Base-by-base conservation (phyloP, 257 asterid species). In the Mitragyna speciosa region DNA sequence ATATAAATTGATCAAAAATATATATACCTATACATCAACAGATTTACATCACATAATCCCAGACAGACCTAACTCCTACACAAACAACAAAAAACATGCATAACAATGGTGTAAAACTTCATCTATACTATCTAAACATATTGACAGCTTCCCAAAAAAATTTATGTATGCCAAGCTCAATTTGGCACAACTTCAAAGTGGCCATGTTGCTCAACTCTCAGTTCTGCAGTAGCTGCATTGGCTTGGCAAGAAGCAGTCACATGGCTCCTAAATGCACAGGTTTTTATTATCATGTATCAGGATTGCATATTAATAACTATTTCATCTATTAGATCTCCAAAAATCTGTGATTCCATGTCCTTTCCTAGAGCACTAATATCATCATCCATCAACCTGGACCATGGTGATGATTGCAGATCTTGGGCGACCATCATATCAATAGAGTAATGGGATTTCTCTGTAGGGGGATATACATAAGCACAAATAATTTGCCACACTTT, bases 281-380 rank as follows among this genome's bases (percentile, higher is more conserved):
- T 3, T 11, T 66, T 66, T 45, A 41, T 70, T 19, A 26, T 24
- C 61, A 56, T 36, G 47, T 26, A 72, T 8, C 73, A 64, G 36
- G 75, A 64, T 59, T 26, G 70, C 67, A 91, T 86, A 76, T 89
- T 92, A 79, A 83, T 72, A 59, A 89, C 82, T 66, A 91, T 81
- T 83, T 94, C 99, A 65, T 81, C 94, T 79, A 94, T 89, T 90
- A 92, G 71, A 64, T 91, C 90, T 56, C 88, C 86, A 28, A 86
- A 86, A 77, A 96, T 89, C 73, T 61, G 89, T 85, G 83, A 88
- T 79, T 91, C 99, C 3, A 90, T 74, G 24, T 92, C 99, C 86
- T 90, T 89, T 65, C 89, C 90, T 4, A 92, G 64, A 69, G 83
- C 89, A 82, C 79, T 85, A 24, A 82, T 84, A 80, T 94, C 97